Base-by-base conservation (phyloP, 768 basidiomycete species). In the Tylopilus rubrobrunneus region DNA sequence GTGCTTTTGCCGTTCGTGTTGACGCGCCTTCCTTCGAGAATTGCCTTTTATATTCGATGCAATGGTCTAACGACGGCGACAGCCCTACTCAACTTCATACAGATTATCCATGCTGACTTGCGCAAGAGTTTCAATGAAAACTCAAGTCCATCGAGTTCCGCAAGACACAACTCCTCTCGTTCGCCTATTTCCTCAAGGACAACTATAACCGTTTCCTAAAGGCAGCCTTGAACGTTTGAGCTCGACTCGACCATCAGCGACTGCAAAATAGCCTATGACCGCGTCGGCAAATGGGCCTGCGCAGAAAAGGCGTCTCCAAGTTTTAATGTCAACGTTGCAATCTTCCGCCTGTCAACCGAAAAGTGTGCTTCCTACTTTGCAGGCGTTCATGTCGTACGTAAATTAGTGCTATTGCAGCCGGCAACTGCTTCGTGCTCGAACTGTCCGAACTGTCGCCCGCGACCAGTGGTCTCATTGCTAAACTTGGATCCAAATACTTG, bases 401-500 rank as follows among this genome's bases (percentile, higher is more conserved):
- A 70, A 77, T 77, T 43, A 85, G 85, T 8, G 92, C 92, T 1
- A 79, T 95, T 39, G 85, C 90, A 0, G 88, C 90, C 3, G 92
- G 92, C 7, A 85, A 85, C 60, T 75, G 86, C 0, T 81, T 80
- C 4, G 70, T 86, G 5, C 44, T 92, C 48, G 93, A 94, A 66
- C 88, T 88, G 1, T 87, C 92, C 1, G 92, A 94, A 62, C 70
- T 81, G 3, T 72, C 80, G 0, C 81, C 85, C 0, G 76, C 79
- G 2, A 71, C 75, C 4, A 81, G 80, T 41, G 60, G 76, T 10
- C 76, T 92, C 11, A 63, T 91, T 15, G 77, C 84, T 0, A 84
- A 90, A 60, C 78, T 92, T 7, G 39, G 90, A 7, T 82, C 83
- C 2, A 82, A 87, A 62, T 94, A 95, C 62, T 60, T 95, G 55